Evolutionary conservation across 495 filamentous ascomycete genomes (phyloP), one percentile per base, ranked within the genome.

Genomic region (Zalerion maritima): DNA sequence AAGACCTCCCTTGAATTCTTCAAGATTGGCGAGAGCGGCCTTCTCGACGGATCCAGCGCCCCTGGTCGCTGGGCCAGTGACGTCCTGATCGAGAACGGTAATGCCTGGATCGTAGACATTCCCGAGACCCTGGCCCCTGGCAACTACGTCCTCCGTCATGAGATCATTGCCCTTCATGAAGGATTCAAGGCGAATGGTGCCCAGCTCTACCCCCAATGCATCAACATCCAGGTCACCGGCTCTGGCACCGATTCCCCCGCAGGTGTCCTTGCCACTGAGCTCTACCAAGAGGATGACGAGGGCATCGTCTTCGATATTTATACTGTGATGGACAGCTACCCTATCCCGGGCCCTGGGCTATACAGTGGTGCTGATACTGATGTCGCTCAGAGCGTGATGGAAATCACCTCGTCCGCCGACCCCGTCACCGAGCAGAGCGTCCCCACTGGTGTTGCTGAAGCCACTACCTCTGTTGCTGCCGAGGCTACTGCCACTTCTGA

Each of bases 121-220:
- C 80, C 81, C 18, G 41, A 55, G 20, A 50, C 52, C 43, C 64
- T 85, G 28, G 68, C 62, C 16, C 41, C 73, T 9, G 79, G 79
- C 21, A 75, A 77, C 59, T 87, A 83, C 42, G 72, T 87, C 34
- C 57, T 87, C 24, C 76, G 81, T 17, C 76, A 83, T 47, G 81
- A 87, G 52, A 75, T 85, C 42, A 78, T 85, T 30, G 78, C 73
- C 11, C 69, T 86, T n/a, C 78, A 86, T 60, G 62, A 64, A n/a
- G 76, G 71, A 6, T 59, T 48, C 10, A 41, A 55, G 11, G 37
- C 40, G n/a, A 59, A 75, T 42, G 78, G 78, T 24, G 77, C 80
- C 2, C 81, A 87, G 62, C 70, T 70, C 51, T 87, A 86, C 47
- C 79, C 79, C 11, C 60, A 79, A 40, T 87, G 81, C 57, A 51